Percentiles rank a stretch among this genome's conserved stretches.
phyloP scores from a whole-genome alignment of 257 asterid species.

The Jaltomata sinuosa region DNA sequence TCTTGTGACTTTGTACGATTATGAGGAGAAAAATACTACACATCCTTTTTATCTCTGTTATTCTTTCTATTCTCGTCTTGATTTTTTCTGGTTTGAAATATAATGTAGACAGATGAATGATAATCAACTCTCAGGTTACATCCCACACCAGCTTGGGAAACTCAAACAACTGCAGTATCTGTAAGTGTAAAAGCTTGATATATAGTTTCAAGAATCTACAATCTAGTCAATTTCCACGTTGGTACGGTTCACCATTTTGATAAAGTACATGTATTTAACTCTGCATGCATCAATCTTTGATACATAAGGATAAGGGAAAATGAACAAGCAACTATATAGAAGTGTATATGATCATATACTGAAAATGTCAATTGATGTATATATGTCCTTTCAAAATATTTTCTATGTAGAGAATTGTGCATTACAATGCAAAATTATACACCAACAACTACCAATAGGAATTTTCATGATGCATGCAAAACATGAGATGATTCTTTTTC shows the following conservation, averaged over 20 bases:
- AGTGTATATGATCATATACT: not conserved
- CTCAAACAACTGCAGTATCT: not conserved
- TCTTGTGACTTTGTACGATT: not conserved
- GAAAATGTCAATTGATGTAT: not conserved
- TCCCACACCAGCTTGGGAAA: slow-evolving; percentile 7
- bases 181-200: not conserved
- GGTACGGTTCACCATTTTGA: not conserved
- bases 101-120: not conserved
- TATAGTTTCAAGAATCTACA: not conserved
- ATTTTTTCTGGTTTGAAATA: not conserved
- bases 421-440: not conserved
- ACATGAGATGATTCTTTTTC: not conserved
- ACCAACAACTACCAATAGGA: not conserved
- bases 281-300: not conserved
- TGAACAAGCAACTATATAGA: not conserved
- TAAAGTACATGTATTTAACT: not conserved
- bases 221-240: not conserved
- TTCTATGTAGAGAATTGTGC: not conserved
- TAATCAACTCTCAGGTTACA: not conserved
- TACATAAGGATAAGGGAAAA: not conserved
- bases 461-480: not conserved
- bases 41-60: not conserved
- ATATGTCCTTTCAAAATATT: not conserved
- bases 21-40: not conserved
- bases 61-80: not conserved